Percentiles rank a stretch among this genome's conserved stretches.
Evolutionary conservation across 805 yeast genomes (phyloP).

Genomic region (Saccharomycopsis fermentans): DNA sequence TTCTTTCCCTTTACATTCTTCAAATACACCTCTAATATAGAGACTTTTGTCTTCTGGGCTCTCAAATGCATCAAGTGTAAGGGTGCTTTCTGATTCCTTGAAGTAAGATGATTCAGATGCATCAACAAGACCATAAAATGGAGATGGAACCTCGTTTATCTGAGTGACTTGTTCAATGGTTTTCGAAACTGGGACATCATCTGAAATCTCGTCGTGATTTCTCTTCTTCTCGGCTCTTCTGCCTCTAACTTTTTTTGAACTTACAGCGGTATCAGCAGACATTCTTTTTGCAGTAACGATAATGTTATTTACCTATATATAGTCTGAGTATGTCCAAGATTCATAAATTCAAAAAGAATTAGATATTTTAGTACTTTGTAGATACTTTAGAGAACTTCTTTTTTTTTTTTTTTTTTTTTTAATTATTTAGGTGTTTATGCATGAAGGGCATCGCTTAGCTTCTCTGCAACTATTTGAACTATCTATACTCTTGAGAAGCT

Average conservation of each 20-base stretch:
- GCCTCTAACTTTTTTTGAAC: background rate
- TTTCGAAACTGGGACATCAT: background rate
- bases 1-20: conserved; percentile 83
- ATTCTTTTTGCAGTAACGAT: too few species aligned
- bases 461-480: too few species aligned
- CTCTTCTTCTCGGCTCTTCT: background rate
- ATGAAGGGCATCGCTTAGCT: too few species aligned
- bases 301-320: too few species aligned
- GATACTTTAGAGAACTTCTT: too few species aligned
- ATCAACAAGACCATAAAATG: conserved; percentile 84
- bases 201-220: background rate
- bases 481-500: too few species aligned
- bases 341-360: too few species aligned
- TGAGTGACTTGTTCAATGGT: background rate
- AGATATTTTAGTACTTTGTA: too few species aligned
- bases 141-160: conserved; percentile 24
- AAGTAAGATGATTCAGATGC: conserved; percentile 81
- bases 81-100: conserved; percentile 81
- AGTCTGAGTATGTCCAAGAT: too few species aligned
- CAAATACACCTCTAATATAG: conserved; percentile 68
- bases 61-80: conserved; percentile 72
- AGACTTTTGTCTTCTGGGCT: conserved; percentile 60
- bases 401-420: too few species aligned
- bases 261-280: background rate
- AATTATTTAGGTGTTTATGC: too few species aligned